Percentiles rank a stretch among this genome's conserved stretches.
Conservation (phyloP, 768 basidiomycete genomes). For the Crassisporium funariophilum region DNA sequence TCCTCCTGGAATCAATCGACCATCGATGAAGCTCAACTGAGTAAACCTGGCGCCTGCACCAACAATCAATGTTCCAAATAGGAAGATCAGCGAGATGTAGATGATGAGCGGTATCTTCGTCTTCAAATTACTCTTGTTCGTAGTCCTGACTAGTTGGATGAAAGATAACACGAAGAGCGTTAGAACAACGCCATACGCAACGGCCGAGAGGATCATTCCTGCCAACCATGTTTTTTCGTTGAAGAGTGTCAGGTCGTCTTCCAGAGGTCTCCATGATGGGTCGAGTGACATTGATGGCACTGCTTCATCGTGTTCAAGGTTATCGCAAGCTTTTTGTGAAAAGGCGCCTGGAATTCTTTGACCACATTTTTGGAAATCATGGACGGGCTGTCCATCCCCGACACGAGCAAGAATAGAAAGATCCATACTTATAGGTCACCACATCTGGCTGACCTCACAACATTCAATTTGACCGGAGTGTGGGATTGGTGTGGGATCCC, state of each 20-base stretch:
- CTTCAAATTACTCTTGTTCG: background rate
- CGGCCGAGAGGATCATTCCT: conserved; percentile 9
- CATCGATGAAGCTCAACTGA: conserved; percentile 8
- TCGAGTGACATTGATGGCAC: background rate
- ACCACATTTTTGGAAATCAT: no score
- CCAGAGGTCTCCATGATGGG: background rate
- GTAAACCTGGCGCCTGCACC: conserved; percentile 4
- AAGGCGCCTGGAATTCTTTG: no score
- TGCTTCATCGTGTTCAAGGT: no score
- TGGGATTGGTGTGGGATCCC: no score
- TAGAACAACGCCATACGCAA: conserved; percentile 10
- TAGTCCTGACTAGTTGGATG: conserved; percentile 5
- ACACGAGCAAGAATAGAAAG: no score
- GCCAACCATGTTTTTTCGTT: conserved; percentile 4
- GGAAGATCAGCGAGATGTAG: conserved; percentile 4
- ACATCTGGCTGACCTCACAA: no score
- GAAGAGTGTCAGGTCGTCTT: background rate
- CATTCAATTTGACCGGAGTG: no score
- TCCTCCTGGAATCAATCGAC: conserved; percentile 1
- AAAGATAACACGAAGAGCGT: conserved; percentile 10
- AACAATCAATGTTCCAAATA: conserved; percentile 6
- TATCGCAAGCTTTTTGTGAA: no score
- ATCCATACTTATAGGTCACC: no score
- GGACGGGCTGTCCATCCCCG: no score
- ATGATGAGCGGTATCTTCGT: background rate